Percentiles rank a stretch among this genome's conserved stretches.
phyloP scores from a whole-genome alignment of 805 yeast genomes.

The Candida ponderosae region DNA sequence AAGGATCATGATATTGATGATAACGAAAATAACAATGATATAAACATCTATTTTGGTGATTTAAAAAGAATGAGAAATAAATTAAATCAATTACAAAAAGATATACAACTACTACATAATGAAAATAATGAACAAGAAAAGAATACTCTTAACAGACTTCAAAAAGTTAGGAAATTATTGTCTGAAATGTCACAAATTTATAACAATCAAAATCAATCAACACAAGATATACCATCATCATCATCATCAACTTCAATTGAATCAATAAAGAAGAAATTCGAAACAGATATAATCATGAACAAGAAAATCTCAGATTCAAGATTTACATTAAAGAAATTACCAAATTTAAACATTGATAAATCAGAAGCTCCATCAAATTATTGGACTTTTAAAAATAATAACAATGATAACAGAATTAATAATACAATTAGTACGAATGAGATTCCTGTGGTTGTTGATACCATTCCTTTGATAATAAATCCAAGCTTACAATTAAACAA shows the following conservation, averaged over 20 bases:
- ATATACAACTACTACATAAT: constrained; percentile 8
- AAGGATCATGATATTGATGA: no score
- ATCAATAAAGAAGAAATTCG: constrained; percentile 3
- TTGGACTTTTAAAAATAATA: constrained; percentile 6
- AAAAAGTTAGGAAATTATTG: not conserved
- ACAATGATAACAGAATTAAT: no score
- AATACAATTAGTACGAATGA: no score
- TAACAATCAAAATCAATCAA: no score
- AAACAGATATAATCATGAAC: constrained; percentile 1
- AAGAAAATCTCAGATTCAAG: constrained; percentile 2
- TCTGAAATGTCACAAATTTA: not conserved
- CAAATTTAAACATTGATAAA: constrained; percentile 7
- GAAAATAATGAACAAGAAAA: constrained; percentile 3
- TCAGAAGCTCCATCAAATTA: constrained; percentile 17
- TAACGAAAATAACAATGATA: no score
- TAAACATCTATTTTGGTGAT: constrained; percentile 18
- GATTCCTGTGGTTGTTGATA: no score
- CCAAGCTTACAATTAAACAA: no score
- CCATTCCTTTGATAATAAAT: no score
- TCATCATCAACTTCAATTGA: constrained; percentile 3
- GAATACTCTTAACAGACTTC: not conserved
- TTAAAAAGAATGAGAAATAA: constrained; percentile 15
- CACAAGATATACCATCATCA: no score
- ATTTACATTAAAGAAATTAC: constrained; percentile 7
- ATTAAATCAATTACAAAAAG: constrained; percentile 9